Percentiles rank a stretch among this genome's conserved stretches.
phyloP scores from a whole-genome alignment of 371 early-diverging fungal species.

The Synchytrium microbalum region DNA sequence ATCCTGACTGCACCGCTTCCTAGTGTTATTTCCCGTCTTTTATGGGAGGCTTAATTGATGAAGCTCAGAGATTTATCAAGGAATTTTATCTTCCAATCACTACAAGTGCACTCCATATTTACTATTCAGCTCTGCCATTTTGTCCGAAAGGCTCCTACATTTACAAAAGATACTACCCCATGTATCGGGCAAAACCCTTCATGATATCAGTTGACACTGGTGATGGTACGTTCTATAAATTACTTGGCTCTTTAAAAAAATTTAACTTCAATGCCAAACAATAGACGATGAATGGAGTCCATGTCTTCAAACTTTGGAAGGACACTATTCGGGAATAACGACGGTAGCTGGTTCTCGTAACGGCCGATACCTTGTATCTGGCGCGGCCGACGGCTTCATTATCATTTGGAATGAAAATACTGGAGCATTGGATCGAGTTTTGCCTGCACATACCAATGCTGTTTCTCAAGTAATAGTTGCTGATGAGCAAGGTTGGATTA shows the following conservation, averaged over 20 bases:
- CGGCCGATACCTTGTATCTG: slow-evolving; percentile 62
- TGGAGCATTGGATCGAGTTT: slow-evolving; percentile 16
- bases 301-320: neutral
- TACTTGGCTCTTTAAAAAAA: no score
- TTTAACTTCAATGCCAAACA: no score
- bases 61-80: slow-evolving; percentile 7
- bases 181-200: no score
- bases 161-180: no score
- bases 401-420: neutral
- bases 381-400: neutral
- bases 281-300: no score
- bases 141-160: slow-evolving; percentile 10
- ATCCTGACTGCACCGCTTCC: no score
- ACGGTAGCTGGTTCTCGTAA: slow-evolving; percentile 20
- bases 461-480: neutral
- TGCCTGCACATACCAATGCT: slow-evolving; percentile 2
- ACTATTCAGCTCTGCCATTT: slow-evolving; percentile 19
- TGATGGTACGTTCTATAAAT: no score
- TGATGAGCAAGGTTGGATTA: neutral
- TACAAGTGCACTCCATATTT: slow-evolving; percentile 15
- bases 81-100: slow-evolving; percentile 13
- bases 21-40: no score
- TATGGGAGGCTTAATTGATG: neutral
- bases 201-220: no score
- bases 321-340: neutral